Conservation (phyloP, 2,329 filamentous ascomycete genomes). For the Neonectria neomacrospora region DNA sequence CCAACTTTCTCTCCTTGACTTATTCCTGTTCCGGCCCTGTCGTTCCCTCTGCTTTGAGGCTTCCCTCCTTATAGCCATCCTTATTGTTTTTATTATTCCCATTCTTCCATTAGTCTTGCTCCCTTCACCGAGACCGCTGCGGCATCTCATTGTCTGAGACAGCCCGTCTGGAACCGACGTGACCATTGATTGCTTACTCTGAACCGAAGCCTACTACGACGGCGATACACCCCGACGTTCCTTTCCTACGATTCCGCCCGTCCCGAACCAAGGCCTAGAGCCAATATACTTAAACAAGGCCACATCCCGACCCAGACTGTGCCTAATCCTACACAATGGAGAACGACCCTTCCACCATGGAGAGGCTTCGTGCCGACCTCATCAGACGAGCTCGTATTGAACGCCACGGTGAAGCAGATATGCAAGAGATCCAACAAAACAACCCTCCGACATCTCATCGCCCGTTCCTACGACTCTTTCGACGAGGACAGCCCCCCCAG, state of each 20-base stretch:
- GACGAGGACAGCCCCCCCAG: conserved; percentile 31
- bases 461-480: conserved; percentile 34
- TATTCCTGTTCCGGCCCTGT: conserved; percentile 4
- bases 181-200: not conserved
- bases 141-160: not conserved
- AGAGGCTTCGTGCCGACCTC: conserved; percentile 48
- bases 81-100: not conserved
- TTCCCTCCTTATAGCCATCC: not conserved
- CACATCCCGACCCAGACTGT: not conserved
- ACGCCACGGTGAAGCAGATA: conserved; percentile 32
- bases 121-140: not conserved
- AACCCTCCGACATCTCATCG: conserved; percentile 15
- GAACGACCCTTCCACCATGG: conserved; percentile 42
- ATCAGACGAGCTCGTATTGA: conserved; percentile 47
- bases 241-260: not conserved
- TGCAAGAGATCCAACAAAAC: conserved; percentile 21
- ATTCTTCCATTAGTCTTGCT: not conserved
- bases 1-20: conserved; percentile 12
- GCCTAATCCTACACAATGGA: conserved; percentile 32
- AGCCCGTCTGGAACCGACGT: not conserved
- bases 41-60: conserved; percentile 3
- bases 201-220: not conserved
- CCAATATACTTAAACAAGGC: not conserved
- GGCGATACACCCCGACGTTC: not conserved
- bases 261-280: not conserved